Evolutionary conservation across 306 rosid species (phyloP), one percentile per base, ranked within the genome.

Genomic region (Vigna angularis): DNA sequence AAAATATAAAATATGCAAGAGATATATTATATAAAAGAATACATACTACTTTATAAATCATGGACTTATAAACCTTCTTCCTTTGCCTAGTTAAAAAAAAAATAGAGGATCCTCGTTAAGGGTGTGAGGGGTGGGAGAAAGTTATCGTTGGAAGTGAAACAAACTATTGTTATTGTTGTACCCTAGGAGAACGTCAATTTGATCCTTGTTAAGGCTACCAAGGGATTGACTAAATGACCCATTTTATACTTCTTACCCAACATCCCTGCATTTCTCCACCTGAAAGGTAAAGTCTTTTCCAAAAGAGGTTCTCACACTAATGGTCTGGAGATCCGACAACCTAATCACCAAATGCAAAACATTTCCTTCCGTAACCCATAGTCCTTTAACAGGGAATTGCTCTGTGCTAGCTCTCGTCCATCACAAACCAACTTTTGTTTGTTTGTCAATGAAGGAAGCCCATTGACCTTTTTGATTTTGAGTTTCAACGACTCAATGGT

Each of bases 391-490:
- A 94, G 76, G 2, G 97, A 89, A 83, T 87, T 80, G 72, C 91
- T 87, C 58, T 97, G 86, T 1, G 98, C 83, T 38, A 94, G 79
- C 49, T 94, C 98, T 56, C 98, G 88, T 9, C 98, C 98, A 14
- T 97, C 92, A 74, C 92, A 94, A 75, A 94, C 97, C 81, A 94
- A 84, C 85, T 89, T 94, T 55, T 89, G 97, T 40, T 90, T 92
- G 90, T 85, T 94, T 63, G 79, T 89, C 64, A 94, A 86, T 22
- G 75, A 80, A 45, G 69, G 79, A 82, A 93, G 91, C 66, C 97
- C 97, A 75, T 89, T 88, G 20, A 64, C 79, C 38, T 83, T 87
- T 69, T 87, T 91, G 72, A 94, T 92, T 85, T 91, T 86, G 38
- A 92, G 87, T 82, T 94, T 94, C 22, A 92, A 90, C 0, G 97